Evolutionary conservation across 2,329 filamentous ascomycete species (phyloP).

Genomic region (Aspergillus pseudonomiae): DNA sequence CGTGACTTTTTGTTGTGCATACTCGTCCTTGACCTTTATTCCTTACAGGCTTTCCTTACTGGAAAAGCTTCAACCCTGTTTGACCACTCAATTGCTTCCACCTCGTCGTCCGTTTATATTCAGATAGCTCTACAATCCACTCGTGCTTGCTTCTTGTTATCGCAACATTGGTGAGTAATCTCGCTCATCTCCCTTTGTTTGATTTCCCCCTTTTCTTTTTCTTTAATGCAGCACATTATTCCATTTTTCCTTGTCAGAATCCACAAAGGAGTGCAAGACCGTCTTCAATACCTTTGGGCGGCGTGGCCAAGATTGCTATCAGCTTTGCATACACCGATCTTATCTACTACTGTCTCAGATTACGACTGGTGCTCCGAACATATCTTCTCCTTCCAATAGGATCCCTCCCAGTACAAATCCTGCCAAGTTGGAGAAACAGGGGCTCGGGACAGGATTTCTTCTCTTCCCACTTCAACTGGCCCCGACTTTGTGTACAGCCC

Average conservation of each 20-base stretch:
- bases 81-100: slow-evolving; percentile 1
- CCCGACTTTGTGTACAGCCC: neutral
- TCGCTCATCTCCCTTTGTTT: neutral
- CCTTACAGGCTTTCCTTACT: neutral
- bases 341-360: slow-evolving; percentile 9
- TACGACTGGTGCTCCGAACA: neutral
- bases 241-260: neutral
- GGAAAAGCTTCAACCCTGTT: neutral
- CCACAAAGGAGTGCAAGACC: neutral
- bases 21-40: slow-evolving; percentile 10
- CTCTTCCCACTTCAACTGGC: neutral
- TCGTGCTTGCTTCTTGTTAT: neutral
- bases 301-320: slow-evolving; percentile 8
- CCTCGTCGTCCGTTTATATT: neutral
- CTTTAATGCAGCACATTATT: neutral
- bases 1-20: slow-evolving; percentile 14
- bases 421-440: neutral
- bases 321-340: slow-evolving; percentile 12
- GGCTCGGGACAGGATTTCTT: neutral
- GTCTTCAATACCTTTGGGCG: slow-evolving; percentile 8
- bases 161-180: slow-evolving; percentile 1
- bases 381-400: neutral
- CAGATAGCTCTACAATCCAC: neutral
- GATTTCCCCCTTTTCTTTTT: neutral
- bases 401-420: neutral